phyloP scores from a whole-genome alignment of 2,329 filamentous ascomycete genomes.

The Talaromyces marneffei region DNA sequence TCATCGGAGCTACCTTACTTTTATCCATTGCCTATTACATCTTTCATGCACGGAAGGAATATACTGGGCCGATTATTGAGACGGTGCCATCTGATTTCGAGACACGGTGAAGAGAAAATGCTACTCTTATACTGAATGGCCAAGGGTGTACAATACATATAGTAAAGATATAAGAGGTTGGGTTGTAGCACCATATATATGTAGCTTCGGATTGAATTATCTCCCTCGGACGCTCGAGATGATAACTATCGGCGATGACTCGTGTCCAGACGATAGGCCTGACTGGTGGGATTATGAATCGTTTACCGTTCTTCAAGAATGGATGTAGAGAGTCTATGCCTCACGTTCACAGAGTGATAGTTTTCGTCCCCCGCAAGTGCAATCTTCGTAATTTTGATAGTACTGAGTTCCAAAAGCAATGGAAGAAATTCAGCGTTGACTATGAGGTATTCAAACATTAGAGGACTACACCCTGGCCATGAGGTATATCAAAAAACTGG shows the following conservation, averaged over 20 bases:
- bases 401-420: background rate
- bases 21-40: slow-evolving; percentile 47
- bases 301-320: background rate
- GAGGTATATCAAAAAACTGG: background rate
- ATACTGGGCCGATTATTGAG: slow-evolving; percentile 43
- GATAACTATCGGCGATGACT: background rate
- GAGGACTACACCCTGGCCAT: background rate
- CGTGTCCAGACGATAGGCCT: background rate
- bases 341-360: background rate
- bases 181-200: no score
- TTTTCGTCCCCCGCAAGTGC: background rate
- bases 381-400: background rate
- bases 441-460: background rate
- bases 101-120: background rate
- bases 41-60: slow-evolving; percentile 38
- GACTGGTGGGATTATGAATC: background rate
- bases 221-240: background rate
- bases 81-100: background rate
- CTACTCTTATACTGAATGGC: no score
- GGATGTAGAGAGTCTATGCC: background rate
- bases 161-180: no score
- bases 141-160: no score
- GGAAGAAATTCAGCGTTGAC: background rate
- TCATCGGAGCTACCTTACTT: slow-evolving; percentile 39
- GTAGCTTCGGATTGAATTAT: no score